phyloP scores from a whole-genome alignment of 78 protist species.

The Dictyostelium brefeldianum region DNA sequence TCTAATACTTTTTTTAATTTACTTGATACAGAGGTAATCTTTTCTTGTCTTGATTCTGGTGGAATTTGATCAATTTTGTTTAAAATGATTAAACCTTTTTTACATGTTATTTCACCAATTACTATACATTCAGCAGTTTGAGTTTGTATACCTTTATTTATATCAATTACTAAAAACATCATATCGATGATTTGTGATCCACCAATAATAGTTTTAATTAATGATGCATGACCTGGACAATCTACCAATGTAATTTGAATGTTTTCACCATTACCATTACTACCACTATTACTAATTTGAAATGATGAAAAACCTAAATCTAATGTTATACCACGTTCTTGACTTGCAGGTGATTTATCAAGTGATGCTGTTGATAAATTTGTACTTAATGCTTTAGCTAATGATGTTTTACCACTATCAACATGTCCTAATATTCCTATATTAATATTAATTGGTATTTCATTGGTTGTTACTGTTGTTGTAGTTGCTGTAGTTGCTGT shows the following conservation, averaged over 20 bases:
- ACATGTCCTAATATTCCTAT: constrained; percentile 98
- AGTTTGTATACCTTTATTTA: constrained; percentile 98
- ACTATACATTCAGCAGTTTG: constrained; percentile 99
- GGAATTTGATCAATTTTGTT: constrained; percentile 96
- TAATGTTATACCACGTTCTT: constrained; percentile 97
- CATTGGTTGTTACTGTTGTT: neutral
- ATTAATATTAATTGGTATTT: constrained; percentile 82
- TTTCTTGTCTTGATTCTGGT: constrained; percentile 40
- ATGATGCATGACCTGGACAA: constrained; percentile 99
- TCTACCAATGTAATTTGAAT: constrained; percentile 98
- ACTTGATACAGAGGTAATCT: constrained; percentile 39
- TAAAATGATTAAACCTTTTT: constrained; percentile 90
- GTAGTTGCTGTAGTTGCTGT: neutral
- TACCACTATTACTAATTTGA: neutral
- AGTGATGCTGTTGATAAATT: constrained; percentile 94
- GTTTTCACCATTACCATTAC: neutral
- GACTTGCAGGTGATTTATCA: constrained; percentile 96
- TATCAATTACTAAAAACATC: constrained; percentile 98
- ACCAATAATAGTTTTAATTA: constrained; percentile 98
- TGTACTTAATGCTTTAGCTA: constrained; percentile 92
- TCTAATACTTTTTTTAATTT: constrained; percentile 55
- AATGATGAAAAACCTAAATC: constrained; percentile 99
- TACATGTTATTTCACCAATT: constrained; percentile 95
- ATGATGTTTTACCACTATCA: constrained; percentile 97
- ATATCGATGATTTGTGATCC: constrained; percentile 99